These are phyloP conservation scores for Bisporella sp. DNA, from an alignment of 2,329 filamentous ascomycete genomes.

Conservation along the genomic window DNA sequence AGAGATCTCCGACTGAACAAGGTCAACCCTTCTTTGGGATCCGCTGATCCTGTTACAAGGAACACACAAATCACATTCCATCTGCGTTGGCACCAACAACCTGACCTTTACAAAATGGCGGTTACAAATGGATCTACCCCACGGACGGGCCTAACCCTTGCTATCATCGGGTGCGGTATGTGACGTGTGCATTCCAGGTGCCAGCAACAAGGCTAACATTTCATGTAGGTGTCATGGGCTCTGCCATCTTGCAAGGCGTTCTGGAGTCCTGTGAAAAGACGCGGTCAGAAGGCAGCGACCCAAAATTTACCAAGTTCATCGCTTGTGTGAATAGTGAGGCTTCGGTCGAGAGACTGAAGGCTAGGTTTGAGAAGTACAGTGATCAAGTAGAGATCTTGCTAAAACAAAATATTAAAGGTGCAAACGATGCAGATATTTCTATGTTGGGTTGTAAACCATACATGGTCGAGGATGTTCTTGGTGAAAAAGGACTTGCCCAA, in stretches of 20 bases:
- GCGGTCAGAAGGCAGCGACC: constrained; percentile 6
- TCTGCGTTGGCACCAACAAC: too few species aligned
- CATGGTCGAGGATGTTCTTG: constrained; percentile 62
- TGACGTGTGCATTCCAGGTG: not conserved
- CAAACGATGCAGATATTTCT: constrained; percentile 64
- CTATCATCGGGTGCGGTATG: constrained; percentile 19
- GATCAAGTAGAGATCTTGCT: constrained; percentile 24
- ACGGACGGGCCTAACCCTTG: constrained; percentile 9
- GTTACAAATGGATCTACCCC: constrained; percentile 1
- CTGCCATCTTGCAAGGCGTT: constrained; percentile 21
- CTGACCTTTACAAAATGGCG: not conserved
- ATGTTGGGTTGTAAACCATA: constrained; percentile 78
- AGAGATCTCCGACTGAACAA: too few species aligned
- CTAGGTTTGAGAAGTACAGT: constrained; percentile 26
- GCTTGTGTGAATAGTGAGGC: constrained; percentile 35
- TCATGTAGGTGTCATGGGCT: constrained; percentile 20
- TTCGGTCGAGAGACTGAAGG: constrained; percentile 29
- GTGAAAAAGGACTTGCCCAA: constrained; percentile 58
- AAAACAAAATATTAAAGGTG: constrained; percentile 60
- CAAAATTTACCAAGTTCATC: constrained; percentile 27
- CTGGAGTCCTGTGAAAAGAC: constrained; percentile 13
- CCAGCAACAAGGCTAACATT: not conserved
- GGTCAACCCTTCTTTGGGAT: too few species aligned
- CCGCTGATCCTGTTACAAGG: too few species aligned
- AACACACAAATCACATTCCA: too few species aligned